These are phyloP conservation scores for Acanthamoeba royreba DNA, from an alignment of 208 protist species.

Conservation along the genomic window DNA sequence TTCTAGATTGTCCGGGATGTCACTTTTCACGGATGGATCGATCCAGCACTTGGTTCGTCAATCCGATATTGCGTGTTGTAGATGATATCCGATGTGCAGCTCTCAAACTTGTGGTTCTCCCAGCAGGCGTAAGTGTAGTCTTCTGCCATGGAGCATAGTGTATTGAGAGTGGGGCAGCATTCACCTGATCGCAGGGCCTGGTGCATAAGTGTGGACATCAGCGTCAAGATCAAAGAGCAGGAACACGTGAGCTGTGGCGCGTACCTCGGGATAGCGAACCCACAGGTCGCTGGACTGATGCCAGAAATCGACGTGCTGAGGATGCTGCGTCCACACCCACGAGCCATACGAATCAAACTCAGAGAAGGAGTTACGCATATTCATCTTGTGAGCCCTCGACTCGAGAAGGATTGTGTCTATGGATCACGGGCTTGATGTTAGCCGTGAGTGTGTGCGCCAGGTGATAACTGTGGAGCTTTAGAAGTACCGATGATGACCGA, in stretches of 20 bases:
- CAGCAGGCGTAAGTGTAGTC: neutral
- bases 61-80: neutral
- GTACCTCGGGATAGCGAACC: constrained; percentile 1
- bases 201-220: neutral
- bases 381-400: neutral
- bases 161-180: neutral
- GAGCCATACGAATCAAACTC: constrained; percentile 11
- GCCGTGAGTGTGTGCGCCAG: too few species aligned
- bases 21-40: too few species aligned
- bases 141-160: neutral
- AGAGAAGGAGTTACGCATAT: neutral
- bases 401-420: neutral
- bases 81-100: neutral
- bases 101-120: constrained; percentile 11
- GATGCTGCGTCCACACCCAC: neutral
- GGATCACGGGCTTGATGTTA: too few species aligned
- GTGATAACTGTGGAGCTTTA: too few species aligned
- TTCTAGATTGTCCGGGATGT: too few species aligned
- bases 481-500: neutral
- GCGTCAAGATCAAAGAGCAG: neutral
- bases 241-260: neutral
- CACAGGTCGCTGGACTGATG: neutral
- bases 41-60: too few species aligned
- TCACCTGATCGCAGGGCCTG: neutral
- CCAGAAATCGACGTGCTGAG: constrained; percentile 13